Evolutionary conservation across 257 asterid species (phyloP), one percentile per base, ranked within the genome.

Genomic region (Solanum phureja): DNA sequence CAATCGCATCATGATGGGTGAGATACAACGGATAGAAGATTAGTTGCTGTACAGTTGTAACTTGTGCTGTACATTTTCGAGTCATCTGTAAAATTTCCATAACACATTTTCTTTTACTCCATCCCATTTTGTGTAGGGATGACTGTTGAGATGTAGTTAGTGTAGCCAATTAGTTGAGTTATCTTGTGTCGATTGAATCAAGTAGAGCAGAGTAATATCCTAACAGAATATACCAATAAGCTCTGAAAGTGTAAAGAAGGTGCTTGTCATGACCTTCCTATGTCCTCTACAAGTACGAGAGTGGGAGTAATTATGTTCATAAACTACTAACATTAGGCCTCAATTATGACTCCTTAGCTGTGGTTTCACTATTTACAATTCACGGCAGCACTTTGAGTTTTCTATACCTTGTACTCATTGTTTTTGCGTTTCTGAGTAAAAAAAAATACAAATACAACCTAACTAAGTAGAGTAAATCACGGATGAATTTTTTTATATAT

Each of bases 1-100:
- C 93, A 97, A 97, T 88, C 95, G 99, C 73, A 96, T 97, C 89
- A 91, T 96, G 98, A 97, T 97, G 99, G 99, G 99, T 14, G 99
- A 97, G 90, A 96, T 97, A 86, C 99, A 97, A 87, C 89, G 99
- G 74, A 27, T 94, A 87, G 99, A 96, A 37, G 99, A 97, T 91
- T 97, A 91, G 88, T 86, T 11, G n/a, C 13, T 44, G 42, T n/a
- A 24, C 71, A 64, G 27, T 87, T 52, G 27, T 87, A 81, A 81
- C 85, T 81, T 44, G 11, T 40, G 81, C 77, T 85, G 76, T 85
- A 85, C 62, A 68, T 58, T 44, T 66, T 38, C 3, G 42, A 38
- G 76, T 66, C 42, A 14, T 19, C 38, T 84, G 87, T 85, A 66
- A n/a, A 85, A n/a, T 37, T 85, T 37, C 29, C 40, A 24, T 16